Conservation (phyloP, 1,139 yeast species). For the Kazachstania sp. region DNA sequence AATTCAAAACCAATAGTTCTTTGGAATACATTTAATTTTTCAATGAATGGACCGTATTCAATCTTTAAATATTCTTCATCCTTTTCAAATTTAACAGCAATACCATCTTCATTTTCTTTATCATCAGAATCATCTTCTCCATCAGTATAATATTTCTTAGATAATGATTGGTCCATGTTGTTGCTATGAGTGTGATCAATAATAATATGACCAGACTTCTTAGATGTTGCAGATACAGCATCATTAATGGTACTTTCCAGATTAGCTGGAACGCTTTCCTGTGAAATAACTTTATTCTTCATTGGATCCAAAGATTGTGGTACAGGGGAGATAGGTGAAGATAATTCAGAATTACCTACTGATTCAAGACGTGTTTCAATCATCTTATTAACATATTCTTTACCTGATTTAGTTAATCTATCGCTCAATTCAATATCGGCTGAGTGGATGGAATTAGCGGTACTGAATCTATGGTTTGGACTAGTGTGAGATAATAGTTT, state of each 20-base stretch:
- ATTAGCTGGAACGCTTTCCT: neutral
- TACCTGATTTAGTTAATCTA: constrained; percentile 27
- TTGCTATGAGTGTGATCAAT: neutral
- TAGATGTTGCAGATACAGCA: neutral
- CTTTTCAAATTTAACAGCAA: constrained; percentile 20
- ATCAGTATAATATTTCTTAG: constrained; percentile 8
- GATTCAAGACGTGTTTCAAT: constrained; percentile 21
- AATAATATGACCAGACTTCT: neutral
- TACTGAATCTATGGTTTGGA: constrained; percentile 7
- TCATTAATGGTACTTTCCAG: neutral
- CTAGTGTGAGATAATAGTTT: neutral
- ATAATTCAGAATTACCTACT: neutral
- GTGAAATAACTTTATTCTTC: neutral
- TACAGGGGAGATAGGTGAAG: constrained; percentile 6
- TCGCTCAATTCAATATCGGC: constrained; percentile 23
- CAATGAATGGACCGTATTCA: constrained; percentile 34
- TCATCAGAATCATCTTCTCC: constrained; percentile 23
- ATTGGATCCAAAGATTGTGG: constrained; percentile 1
- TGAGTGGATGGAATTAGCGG: constrained; percentile 17
- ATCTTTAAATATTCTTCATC: constrained; percentile 32
- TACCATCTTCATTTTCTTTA: constrained; percentile 5
- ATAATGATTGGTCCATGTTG: neutral
- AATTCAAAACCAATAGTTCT: constrained; percentile 56
- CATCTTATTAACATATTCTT: constrained; percentile 22
- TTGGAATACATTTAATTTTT: constrained; percentile 40